These are phyloP conservation scores for Uronychia binucleata DNA, from an alignment of 73 alveolate species.

Conservation along the genomic window DNA sequence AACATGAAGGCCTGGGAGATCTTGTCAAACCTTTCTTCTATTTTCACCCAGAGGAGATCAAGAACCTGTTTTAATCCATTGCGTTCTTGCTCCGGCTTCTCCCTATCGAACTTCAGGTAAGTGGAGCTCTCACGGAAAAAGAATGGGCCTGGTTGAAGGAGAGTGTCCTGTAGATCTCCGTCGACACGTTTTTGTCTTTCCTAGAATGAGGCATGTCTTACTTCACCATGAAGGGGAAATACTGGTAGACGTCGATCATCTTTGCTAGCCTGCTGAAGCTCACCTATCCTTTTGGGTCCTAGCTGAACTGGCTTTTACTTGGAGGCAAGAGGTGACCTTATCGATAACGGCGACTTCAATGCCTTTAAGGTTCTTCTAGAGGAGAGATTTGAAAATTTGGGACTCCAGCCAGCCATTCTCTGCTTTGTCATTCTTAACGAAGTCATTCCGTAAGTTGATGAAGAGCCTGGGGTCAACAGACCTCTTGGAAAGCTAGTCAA, in stretches of 20 bases:
- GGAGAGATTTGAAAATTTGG: slow-evolving; percentile 8
- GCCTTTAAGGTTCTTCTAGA: slow-evolving; percentile 2
- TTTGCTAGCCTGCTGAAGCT: slow-evolving; percentile 18
- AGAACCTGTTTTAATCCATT: neutral
- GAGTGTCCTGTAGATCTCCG: slow-evolving; percentile 14
- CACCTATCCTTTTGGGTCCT: neutral
- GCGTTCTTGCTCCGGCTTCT: neutral
- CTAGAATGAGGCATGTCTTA: neutral
- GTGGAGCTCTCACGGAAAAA: no score
- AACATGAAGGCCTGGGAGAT: slow-evolving; percentile 43
- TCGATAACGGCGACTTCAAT: slow-evolving; percentile 7
- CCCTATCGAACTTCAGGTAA: no score
- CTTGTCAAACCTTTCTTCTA: slow-evolving; percentile 35
- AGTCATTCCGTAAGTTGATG: slow-evolving; percentile 23
- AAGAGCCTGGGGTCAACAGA: slow-evolving; percentile 36
- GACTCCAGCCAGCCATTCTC: slow-evolving; percentile 21
- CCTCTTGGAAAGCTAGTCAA: neutral
- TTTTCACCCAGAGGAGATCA: slow-evolving; percentile 46
- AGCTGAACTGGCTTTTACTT: neutral
- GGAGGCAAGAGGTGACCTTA: neutral
- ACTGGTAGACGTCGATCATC: slow-evolving; percentile 32
- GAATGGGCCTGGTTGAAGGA: slow-evolving; percentile 12
- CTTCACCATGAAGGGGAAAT: slow-evolving; percentile 37
- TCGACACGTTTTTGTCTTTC: slow-evolving; percentile 38
- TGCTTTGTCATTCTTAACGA: slow-evolving; percentile 21